phyloP scores from a whole-genome alignment of 257 asterid species.

The Linaria vulgaris region DNA sequence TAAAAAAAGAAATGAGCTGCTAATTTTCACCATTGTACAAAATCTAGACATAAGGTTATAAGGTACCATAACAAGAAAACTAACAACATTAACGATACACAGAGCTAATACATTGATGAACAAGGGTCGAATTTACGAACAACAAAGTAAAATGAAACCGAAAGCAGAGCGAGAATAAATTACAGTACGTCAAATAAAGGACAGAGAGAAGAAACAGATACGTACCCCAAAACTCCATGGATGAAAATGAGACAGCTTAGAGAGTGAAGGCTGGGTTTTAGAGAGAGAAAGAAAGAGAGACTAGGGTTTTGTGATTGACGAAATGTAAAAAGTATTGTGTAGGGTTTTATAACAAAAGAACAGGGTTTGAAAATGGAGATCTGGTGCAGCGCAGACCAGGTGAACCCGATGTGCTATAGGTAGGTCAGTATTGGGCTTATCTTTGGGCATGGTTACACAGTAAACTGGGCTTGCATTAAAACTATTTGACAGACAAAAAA shows the following conservation, averaged over 20 bases:
- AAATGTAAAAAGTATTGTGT: background rate
- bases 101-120: background rate
- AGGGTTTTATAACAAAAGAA: background rate
- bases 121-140: background rate
- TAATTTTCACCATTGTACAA: too few relatives aligned
- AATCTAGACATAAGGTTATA: too few relatives aligned
- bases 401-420: background rate
- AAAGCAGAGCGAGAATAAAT: background rate
- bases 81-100: background rate
- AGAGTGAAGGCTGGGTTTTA: slow-evolving; percentile 7
- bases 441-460: background rate
- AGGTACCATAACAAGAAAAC: background rate
- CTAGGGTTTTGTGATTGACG: slow-evolving; percentile 4
- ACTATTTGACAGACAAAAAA: too few relatives aligned
- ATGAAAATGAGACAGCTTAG: background rate
- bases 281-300: background rate
- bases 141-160: background rate
- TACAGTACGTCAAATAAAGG: too few relatives aligned
- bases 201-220: background rate
- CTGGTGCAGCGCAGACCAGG: background rate
- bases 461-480: too few relatives aligned
- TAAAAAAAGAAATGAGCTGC: too few relatives aligned
- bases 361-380: background rate
- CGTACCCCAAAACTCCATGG: slow-evolving; percentile 24
- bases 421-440: background rate